Percentiles rank a stretch among this genome's conserved stretches.
phyloP scores from a whole-genome alignment of 2,329 filamentous ascomycete genomes.

The Simplicillium aogashimaense region DNA sequence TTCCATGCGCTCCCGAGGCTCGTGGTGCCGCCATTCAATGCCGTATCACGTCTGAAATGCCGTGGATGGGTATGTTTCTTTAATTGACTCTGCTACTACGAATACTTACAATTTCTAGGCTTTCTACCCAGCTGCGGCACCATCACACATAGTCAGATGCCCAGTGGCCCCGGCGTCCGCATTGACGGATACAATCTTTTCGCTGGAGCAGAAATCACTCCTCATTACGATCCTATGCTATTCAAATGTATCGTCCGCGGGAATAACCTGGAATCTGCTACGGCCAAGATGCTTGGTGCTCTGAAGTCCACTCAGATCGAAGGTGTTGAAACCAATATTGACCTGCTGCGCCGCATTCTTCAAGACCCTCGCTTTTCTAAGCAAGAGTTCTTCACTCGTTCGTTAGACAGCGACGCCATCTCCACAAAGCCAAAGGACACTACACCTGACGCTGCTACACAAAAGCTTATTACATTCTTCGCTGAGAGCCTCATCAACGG shows the following conservation, averaged over 20 bases:
- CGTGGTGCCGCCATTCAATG: too few species aligned
- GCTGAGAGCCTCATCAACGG: too few species aligned
- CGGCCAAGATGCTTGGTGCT: conserved; percentile 52
- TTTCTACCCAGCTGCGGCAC: not conserved
- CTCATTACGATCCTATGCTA: conserved; percentile 69
- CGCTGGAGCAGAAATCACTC: conserved; percentile 59
- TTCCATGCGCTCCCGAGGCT: not conserved
- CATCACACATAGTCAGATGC: not conserved
- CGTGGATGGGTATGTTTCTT: too few species aligned
- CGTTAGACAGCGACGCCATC: too few species aligned
- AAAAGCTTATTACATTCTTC: too few species aligned
- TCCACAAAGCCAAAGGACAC: too few species aligned
- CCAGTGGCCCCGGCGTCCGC: not conserved
- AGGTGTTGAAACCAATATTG: conserved; percentile 23
- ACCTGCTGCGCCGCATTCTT: conserved; percentile 15
- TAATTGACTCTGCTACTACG: too few species aligned
- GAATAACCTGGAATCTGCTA: conserved; percentile 45
- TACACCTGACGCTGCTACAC: too few species aligned
- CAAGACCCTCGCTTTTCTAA: conserved; percentile 14
- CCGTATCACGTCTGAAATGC: too few species aligned
- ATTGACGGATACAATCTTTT: conserved; percentile 27
- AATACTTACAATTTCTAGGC: too few species aligned
- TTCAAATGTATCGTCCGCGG: conserved; percentile 64
- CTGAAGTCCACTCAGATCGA: conserved; percentile 35
- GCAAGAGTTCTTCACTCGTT: too few species aligned